Conservation (phyloP, 2,329 filamentous ascomycete species). For the Emmonsiellopsis sp. region DNA sequence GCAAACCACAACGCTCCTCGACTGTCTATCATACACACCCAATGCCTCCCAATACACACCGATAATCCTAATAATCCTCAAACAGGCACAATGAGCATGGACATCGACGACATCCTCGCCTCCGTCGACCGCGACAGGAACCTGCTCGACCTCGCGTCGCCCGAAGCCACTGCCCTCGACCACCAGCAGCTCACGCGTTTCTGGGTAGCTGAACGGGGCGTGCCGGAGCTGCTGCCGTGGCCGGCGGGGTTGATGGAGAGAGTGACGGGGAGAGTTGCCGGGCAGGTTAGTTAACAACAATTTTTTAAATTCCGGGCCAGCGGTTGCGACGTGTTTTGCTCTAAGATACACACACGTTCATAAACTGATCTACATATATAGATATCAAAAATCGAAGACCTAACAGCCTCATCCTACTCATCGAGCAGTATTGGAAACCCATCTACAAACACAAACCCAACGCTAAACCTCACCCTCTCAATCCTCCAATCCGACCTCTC, state of each 20-base stretch:
- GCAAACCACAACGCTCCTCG: neutral
- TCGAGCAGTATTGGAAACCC: slow-evolving; percentile 51
- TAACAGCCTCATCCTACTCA: slow-evolving; percentile 37
- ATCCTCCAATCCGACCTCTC: slow-evolving; percentile 95
- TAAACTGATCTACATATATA: slow-evolving; percentile 12
- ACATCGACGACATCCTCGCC: slow-evolving; percentile 71
- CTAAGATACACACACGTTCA: neutral
- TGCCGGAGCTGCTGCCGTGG: slow-evolving; percentile 80
- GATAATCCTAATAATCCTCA: neutral
- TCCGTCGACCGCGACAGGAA: slow-evolving; percentile 53
- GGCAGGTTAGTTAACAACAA: slow-evolving; percentile 42
- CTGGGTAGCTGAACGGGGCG: slow-evolving; percentile 86
- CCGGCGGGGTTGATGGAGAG: slow-evolving; percentile 70
- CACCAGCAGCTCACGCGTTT: slow-evolving; percentile 81
- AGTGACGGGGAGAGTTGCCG: slow-evolving; percentile 62
- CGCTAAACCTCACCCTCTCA: slow-evolving; percentile 85
- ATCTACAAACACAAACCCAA: slow-evolving; percentile 83
- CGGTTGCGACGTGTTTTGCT: neutral
- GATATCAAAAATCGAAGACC: slow-evolving; percentile 61
- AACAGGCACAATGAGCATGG: slow-evolving; percentile 28
- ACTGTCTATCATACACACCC: neutral
- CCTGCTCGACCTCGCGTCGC: slow-evolving; percentile 32
- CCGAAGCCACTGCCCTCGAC: slow-evolving; percentile 46
- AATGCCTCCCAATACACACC: neutral
- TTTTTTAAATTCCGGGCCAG: neutral